phyloP scores from a whole-genome alignment of 31 red algal genomes.

The Endocladia muricata region DNA sequence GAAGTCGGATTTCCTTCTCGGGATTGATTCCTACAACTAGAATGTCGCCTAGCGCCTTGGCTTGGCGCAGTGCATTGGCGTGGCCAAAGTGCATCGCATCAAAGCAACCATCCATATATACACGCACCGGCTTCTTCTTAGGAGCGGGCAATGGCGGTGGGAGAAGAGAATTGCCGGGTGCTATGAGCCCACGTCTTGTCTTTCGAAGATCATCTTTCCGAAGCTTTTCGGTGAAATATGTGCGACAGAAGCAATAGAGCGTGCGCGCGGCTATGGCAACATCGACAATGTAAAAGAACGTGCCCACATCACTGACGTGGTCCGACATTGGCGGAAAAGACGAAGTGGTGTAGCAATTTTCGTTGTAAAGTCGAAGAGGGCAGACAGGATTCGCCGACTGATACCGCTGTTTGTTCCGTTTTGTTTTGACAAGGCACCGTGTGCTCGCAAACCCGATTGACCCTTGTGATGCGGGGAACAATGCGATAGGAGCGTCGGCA shows the following conservation, averaged over 20 bases:
- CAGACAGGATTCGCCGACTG: too few species aligned
- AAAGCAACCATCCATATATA: slow-evolving; percentile 99
- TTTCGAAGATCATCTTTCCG: slow-evolving; percentile 7
- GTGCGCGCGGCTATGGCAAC: slow-evolving; percentile 52
- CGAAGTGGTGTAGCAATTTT: too few species aligned
- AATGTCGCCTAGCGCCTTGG: slow-evolving; percentile 81
- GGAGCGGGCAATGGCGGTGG: slow-evolving; percentile 4
- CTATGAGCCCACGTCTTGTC: neutral
- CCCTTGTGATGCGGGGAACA: too few species aligned
- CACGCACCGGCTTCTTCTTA: slow-evolving; percentile 65
- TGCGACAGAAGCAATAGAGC: slow-evolving; percentile 68
- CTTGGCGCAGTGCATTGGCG: slow-evolving; percentile 95
- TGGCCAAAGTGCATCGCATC: slow-evolving; percentile 99
- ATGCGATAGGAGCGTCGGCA: too few species aligned
- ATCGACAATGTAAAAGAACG: slow-evolving; percentile 43
- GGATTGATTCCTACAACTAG: slow-evolving; percentile 89
- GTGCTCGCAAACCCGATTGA: too few species aligned
- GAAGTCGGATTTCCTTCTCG: slow-evolving; percentile 75
- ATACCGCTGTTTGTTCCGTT: too few species aligned
- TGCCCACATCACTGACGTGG: slow-evolving; percentile 27
- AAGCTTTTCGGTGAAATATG: slow-evolving; percentile 68
- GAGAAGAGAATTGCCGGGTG: neutral
- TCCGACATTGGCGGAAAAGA: slow-evolving; percentile 26
- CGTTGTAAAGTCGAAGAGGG: neutral
- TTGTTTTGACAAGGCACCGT: too few species aligned